phyloP scores from a whole-genome alignment of 768 basidiomycete species.

The Amanita rimosa region DNA sequence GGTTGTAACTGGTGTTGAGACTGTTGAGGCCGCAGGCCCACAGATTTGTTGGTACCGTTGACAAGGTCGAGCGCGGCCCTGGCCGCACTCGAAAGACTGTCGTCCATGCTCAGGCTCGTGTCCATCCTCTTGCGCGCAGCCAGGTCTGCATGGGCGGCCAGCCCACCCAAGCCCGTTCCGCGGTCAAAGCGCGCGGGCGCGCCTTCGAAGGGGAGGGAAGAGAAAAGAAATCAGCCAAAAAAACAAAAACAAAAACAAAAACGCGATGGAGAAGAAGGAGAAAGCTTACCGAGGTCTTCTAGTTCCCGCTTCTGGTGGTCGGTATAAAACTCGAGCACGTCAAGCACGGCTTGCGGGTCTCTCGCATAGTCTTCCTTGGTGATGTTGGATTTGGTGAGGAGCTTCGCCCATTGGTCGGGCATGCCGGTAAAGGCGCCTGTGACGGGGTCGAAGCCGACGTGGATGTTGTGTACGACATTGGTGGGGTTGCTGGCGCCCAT shows the following conservation, averaged over 20 bases:
- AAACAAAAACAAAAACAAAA: too few species aligned
- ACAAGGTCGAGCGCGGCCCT: slow-evolving; percentile 4
- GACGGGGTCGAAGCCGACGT: slow-evolving; percentile 92
- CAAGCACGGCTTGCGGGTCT: slow-evolving; percentile 94
- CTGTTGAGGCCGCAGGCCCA: neutral
- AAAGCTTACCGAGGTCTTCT: slow-evolving; percentile 37
- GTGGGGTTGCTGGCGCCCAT: slow-evolving; percentile 94
- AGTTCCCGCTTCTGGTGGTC: slow-evolving; percentile 94
- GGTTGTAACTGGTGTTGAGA: neutral
- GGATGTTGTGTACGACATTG: slow-evolving; percentile 97
- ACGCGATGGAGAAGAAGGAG: slow-evolving; percentile 4
- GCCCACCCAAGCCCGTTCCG: slow-evolving; percentile 84
- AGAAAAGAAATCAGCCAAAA: too few species aligned
- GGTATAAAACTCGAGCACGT: slow-evolving; percentile 97
- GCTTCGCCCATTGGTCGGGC: slow-evolving; percentile 94
- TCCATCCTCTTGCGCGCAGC: slow-evolving; percentile 10
- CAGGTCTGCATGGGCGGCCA: slow-evolving; percentile 16
- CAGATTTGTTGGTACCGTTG: neutral
- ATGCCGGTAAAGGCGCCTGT: slow-evolving; percentile 94
- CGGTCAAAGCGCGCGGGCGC: slow-evolving; percentile 79
- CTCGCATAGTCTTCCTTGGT: slow-evolving; percentile 96
- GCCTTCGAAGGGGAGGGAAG: slow-evolving; percentile 14
- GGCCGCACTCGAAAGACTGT: slow-evolving; percentile 3
- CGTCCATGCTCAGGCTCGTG: neutral
- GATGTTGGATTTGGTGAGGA: slow-evolving; percentile 95